Base-by-base conservation (phyloP, 2,329 filamentous ascomycete genomes). In the Penicillium sp. region DNA sequence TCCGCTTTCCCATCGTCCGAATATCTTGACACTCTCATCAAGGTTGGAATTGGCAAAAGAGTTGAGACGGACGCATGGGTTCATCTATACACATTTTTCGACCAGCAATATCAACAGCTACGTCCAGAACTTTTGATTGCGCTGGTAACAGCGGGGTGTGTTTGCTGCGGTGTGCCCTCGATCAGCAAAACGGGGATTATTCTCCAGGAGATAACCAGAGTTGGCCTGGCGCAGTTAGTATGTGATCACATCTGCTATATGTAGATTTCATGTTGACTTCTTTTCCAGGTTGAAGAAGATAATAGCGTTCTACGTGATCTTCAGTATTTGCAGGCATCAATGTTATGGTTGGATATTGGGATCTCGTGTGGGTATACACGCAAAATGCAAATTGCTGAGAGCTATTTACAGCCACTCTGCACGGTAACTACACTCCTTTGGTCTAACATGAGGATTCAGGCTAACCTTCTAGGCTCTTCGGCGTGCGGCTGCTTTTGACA, bases 21-120 rank as follows among this genome's bases (percentile, higher is more conserved):
- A n/a, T 62, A 62, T 16, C 55, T 62, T 10, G 60, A 62, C 46
- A 62, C 60, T 2, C 48, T 62, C 1, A 62, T 62, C 11, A 62
- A 62, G 26, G 48, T 62, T 22, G 60, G 60, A 0, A 56, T 62
- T 19, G 58, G 58, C 13, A 62, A 62, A 48, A 53, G 60, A 29
- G 52, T 41, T 0, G 60, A 62, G 19, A 60, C 60, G 2, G 60
- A 62, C 26, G 60, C 60, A 13, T 62, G 57, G 57, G 55, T 62
- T 26, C 60, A 62, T 39, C 51, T 52, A 2, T 60, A 60, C 35
- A 60, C 58, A 2, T 62, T 62, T 21, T 58, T 55, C 22, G 55
- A 62, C 46, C 26, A 48, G 9, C 14, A 46, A 19, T 55, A 62
- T 41, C 58, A 62, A 24, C 44, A 56, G 13, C 39, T 62, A 13